Evolutionary conservation across 306 rosid species (phyloP).

Genomic region (Vachellia collinsii): DNA sequence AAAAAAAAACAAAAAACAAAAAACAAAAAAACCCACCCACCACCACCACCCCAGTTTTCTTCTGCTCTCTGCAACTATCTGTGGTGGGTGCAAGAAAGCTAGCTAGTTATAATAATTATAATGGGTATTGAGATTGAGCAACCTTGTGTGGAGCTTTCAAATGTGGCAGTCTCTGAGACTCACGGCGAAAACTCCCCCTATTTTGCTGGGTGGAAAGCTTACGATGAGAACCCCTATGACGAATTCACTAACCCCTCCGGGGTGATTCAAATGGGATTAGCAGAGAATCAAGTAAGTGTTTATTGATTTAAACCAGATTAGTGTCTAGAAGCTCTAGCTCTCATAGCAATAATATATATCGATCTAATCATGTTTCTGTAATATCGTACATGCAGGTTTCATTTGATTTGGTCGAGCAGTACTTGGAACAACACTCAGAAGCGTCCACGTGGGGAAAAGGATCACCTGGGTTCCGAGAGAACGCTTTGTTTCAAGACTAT

Average conservation of each 20-base stretch:
- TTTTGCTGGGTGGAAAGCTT: conserved; percentile 97
- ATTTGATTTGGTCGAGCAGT: conserved; percentile 80
- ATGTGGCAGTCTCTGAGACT: conserved; percentile 74
- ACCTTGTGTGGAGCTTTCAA: conserved; percentile 63
- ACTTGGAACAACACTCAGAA: conserved; percentile 64
- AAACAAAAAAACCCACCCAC: too few species aligned
- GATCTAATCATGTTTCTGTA: neutral
- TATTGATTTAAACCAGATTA: neutral
- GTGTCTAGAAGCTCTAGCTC: neutral
- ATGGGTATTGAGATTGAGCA: conserved; percentile 72
- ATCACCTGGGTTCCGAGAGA: conserved; percentile 70
- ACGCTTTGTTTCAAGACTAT: conserved; percentile 93
- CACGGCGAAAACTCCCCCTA: conserved; percentile 96
- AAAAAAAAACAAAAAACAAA: too few species aligned
- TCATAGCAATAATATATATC: neutral
- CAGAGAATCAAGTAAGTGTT: conserved; percentile 86
- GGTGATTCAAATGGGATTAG: conserved; percentile 92
- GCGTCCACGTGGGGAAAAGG: conserved; percentile 61
- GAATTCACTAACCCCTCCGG: conserved; percentile 68
- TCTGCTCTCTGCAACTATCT: conserved; percentile 5
- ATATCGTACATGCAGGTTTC: conserved; percentile 61
- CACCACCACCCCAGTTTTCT: conserved; percentile 25
- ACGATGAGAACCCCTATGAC: conserved; percentile 81
- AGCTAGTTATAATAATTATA: neutral
- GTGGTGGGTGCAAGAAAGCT: conserved; percentile 22